Evolutionary conservation across 257 asterid genomes (phyloP).

Genomic region (Verbena officinalis): DNA sequence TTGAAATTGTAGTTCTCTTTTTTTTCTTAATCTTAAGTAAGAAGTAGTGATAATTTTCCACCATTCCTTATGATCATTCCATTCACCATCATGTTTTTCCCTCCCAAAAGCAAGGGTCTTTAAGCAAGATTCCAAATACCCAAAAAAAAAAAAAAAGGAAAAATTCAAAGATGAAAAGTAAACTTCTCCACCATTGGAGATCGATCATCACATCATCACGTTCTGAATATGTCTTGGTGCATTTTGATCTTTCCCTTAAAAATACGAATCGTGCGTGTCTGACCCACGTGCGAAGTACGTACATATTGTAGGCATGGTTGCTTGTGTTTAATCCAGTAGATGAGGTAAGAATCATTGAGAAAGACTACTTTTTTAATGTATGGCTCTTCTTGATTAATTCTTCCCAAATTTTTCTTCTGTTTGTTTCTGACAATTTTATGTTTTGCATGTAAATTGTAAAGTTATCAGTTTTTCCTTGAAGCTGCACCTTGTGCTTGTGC

Average conservation of each 20-base stretch:
- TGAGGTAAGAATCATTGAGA: slow-evolving; percentile 1
- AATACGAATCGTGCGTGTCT: neutral
- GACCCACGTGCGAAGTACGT: neutral
- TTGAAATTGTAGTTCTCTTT: neutral
- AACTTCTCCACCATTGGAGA: slow-evolving; percentile 10
- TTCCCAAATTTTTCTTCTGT: neutral
- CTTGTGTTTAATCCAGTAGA: neutral
- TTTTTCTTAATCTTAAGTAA: neutral
- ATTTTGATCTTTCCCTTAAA: slow-evolving; percentile 19
- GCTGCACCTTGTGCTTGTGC: neutral
- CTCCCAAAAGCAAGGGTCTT: slow-evolving; percentile 44
- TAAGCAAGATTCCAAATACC: slow-evolving; percentile 36
- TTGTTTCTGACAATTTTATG: neutral
- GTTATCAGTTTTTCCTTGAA: neutral
- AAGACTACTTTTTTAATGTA: neutral
- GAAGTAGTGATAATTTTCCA: slow-evolving; percentile 18
- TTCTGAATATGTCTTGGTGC: slow-evolving; percentile 17
- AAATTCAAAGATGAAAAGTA: slow-evolving; percentile 21
- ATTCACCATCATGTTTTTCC: slow-evolving; percentile 17
- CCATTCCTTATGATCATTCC: slow-evolving; percentile 24
- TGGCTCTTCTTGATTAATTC: slow-evolving; percentile 9
- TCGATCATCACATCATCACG: too few species aligned
- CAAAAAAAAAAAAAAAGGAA: neutral
- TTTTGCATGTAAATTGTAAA: neutral
- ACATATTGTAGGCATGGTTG: neutral